A percentile compares a stretch with the other conserved stretches of the same genome.
These are phyloP conservation scores for Kodamaea jinghongensis DNA, from an alignment of 805 yeast species.

Conservation along the genomic window DNA sequence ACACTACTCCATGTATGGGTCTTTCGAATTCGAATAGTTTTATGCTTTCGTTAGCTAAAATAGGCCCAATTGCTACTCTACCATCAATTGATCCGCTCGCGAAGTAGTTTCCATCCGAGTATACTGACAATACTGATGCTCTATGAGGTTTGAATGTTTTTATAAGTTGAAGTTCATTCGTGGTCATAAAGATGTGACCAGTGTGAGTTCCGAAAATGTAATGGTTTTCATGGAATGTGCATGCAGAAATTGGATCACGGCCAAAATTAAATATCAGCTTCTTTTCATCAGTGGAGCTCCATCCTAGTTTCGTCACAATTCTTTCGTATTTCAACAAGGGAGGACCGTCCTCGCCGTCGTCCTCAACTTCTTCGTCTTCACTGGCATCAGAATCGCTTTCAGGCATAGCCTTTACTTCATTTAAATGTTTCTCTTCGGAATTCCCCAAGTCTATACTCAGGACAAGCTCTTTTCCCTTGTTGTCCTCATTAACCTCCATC, in stretches of 20 bases:
- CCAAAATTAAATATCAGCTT: conserved; percentile 46
- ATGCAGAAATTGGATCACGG: conserved; percentile 76
- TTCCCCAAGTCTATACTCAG: too few species aligned
- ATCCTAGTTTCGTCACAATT: conserved; percentile 21
- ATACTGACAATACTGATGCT: conserved; percentile 74
- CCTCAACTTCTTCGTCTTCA: conserved; percentile 4
- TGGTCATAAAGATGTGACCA: conserved; percentile 71
- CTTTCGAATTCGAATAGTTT: conserved; percentile 78
- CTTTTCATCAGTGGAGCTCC: too few species aligned
- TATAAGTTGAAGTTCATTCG: conserved; percentile 55
- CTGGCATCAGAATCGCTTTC: background rate
- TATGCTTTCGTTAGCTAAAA: conserved; percentile 59
- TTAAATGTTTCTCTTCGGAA: background rate
- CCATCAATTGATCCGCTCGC: conserved; percentile 96
- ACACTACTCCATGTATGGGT: conserved; percentile 83
- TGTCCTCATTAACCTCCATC: too few species aligned
- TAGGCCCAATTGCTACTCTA: conserved; percentile 77
- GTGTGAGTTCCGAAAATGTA: conserved; percentile 88
- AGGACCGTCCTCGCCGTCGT: conserved; percentile 44
- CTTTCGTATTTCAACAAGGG: conserved; percentile 77
- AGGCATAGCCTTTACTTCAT: conserved; percentile 2
- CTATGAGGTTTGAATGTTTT: conserved; percentile 81
- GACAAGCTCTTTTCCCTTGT: too few species aligned
- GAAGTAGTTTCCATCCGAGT: conserved; percentile 69
- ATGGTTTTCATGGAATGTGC: conserved; percentile 55